phyloP scores from a whole-genome alignment of 306 rosid species.

The Casuarina equisetifolia region DNA sequence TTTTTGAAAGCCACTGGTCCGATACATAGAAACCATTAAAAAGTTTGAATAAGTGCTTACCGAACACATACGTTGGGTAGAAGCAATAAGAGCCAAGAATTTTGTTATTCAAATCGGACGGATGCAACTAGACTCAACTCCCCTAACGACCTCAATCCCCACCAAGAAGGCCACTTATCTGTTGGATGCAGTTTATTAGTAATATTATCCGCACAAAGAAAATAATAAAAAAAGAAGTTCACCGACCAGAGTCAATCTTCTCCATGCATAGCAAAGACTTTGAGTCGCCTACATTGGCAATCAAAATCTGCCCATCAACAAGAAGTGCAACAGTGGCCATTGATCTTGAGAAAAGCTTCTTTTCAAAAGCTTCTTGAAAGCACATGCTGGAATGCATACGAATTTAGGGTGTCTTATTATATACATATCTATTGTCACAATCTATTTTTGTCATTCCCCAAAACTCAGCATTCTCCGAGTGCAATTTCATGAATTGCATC shows the following conservation, averaged over 20 bases:
- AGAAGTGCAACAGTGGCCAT: slow-evolving; percentile 8
- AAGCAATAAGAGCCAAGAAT: not conserved
- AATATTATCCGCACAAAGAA: not conserved
- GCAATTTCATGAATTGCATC: not conserved
- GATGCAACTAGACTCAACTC: not conserved
- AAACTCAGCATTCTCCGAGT: too few relatives aligned
- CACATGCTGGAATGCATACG: not conserved
- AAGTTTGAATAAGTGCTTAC: too few relatives aligned
- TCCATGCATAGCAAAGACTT: slow-evolving; percentile 3
- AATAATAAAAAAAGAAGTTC: not conserved
- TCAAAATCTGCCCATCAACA: slow-evolving; percentile 7
- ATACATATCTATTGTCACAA: not conserved
- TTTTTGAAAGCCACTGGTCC: too few relatives aligned
- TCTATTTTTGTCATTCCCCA: not conserved
- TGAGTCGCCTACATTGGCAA: slow-evolving; percentile 14
- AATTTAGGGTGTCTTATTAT: not conserved
- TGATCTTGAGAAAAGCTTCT: slow-evolving; percentile 4
- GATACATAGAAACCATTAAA: too few relatives aligned
- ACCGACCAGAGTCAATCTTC: not conserved
- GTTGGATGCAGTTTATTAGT: not conserved
- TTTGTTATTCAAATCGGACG: not conserved
- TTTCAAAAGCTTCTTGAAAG: slow-evolving; percentile 12
- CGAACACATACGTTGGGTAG: not conserved
- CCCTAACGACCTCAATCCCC: not conserved
- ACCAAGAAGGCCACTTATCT: not conserved